Conservation (phyloP, 768 basidiomycete genomes). For the Tylopilus felleus region DNA sequence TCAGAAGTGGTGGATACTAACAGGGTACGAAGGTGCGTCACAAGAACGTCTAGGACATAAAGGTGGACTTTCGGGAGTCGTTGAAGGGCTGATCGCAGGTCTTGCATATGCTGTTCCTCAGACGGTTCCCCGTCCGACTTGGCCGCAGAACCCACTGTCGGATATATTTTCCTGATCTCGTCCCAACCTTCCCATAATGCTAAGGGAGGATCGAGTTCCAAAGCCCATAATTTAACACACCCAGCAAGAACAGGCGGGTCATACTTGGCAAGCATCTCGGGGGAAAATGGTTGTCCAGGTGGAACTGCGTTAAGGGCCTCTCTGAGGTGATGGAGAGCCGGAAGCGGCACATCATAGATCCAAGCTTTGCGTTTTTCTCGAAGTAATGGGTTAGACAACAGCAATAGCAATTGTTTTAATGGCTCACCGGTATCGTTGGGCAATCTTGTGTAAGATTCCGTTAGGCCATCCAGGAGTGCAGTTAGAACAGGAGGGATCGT, state of each 20-base stretch:
- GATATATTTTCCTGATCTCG: conserved; percentile 85
- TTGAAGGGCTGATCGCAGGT: conserved; percentile 59
- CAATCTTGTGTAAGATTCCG: conserved; percentile 57
- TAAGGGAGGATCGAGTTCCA: conserved; percentile 90
- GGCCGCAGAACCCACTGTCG: conserved; percentile 57
- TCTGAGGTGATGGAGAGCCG: conserved; percentile 79
- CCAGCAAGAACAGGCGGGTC: conserved; percentile 87
- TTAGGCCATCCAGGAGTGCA: conserved; percentile 61
- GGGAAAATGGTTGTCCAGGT: conserved; percentile 41
- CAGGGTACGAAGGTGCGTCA: conserved; percentile 72
- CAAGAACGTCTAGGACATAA: conserved; percentile 71
- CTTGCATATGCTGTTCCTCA: conserved; percentile 60
- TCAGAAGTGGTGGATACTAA: conserved; percentile 65
- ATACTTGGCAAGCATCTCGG: conserved; percentile 64
- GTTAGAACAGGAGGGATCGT: conserved; percentile 70
- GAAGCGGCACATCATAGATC: conserved; percentile 92
- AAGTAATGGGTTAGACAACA: neutral
- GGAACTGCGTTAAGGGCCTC: conserved; percentile 78
- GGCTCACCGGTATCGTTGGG: conserved; percentile 61
- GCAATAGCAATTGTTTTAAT: neutral
- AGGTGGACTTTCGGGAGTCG: conserved; percentile 77
- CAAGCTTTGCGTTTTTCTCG: conserved; percentile 84
- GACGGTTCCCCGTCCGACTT: conserved; percentile 51
- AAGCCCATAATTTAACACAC: conserved; percentile 80
- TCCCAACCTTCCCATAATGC: conserved; percentile 90